Evolutionary conservation across 2,329 filamentous ascomycete species (phyloP).

Genomic region (Colletotrichum higginsianum): DNA sequence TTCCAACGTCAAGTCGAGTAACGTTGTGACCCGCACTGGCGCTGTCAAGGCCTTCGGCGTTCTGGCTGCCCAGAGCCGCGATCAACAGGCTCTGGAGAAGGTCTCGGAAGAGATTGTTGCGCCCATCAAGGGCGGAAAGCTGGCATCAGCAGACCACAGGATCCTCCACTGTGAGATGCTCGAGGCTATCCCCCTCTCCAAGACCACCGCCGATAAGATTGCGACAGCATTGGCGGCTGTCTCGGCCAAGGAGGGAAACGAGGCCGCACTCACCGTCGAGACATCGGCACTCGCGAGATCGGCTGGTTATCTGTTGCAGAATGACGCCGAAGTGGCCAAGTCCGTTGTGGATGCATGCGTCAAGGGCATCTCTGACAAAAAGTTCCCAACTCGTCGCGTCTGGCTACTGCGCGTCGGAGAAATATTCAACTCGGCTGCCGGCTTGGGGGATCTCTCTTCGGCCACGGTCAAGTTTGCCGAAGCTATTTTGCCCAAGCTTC

Average conservation of each 20-base stretch:
- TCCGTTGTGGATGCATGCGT: conserved; percentile 77
- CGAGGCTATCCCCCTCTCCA: conserved; percentile 72
- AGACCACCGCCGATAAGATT: conserved; percentile 76
- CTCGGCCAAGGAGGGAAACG: conserved; percentile 89
- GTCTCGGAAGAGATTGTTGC: conserved; percentile 83
- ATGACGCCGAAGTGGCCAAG: conserved; percentile 74
- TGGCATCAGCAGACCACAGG: conserved; percentile 88
- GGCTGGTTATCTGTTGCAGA: conserved; percentile 73
- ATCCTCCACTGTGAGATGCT: conserved; percentile 88
- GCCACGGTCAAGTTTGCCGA: conserved; percentile 68
- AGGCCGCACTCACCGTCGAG: conserved; percentile 83
- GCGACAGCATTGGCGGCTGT: conserved; percentile 76
- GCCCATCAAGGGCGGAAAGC: conserved; percentile 87
- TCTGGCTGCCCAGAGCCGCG: conserved; percentile 73
- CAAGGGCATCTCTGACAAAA: conserved; percentile 91
- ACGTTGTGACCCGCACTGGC: conserved; percentile 81
- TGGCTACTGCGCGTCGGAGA: conserved; percentile 86
- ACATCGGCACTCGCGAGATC: conserved; percentile 79
- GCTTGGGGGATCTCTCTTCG: conserved; percentile 15
- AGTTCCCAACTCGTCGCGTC: conserved; percentile 79
- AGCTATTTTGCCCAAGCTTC: conserved; percentile 66
- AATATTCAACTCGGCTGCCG: conserved; percentile 68
- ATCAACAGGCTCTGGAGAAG: conserved; percentile 73
- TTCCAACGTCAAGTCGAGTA: conserved; percentile 93
- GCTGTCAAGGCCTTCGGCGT: conserved; percentile 81